Percentiles rank a stretch among this genome's conserved stretches.
These are phyloP conservation scores for Mucor ambiguus DNA, from an alignment of 371 early-diverging fungal species.

Conservation along the genomic window DNA sequence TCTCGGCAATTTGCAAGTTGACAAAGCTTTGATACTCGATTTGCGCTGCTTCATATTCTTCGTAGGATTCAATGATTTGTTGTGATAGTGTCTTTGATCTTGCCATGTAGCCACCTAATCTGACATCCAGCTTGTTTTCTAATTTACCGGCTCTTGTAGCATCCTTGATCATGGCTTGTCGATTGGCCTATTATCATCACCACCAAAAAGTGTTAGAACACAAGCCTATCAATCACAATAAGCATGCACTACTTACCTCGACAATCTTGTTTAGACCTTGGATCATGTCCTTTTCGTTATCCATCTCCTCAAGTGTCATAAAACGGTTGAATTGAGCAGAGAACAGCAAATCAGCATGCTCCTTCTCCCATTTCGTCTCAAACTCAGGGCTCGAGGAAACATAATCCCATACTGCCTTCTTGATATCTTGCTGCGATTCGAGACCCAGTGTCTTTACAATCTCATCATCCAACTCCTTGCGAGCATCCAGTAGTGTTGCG, in stretches of 20 bases:
- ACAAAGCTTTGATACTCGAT: constrained; percentile 71
- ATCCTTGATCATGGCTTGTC: constrained; percentile 78
- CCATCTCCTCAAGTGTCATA: constrained; percentile 42
- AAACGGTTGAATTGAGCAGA: constrained; percentile 46
- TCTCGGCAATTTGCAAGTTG: constrained; percentile 57
- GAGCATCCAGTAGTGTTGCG: constrained; percentile 39
- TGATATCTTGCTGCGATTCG: constrained; percentile 26
- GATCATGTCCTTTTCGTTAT: constrained; percentile 43
- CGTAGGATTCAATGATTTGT: constrained; percentile 61
- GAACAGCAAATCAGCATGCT: constrained; percentile 46
- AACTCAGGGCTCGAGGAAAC: constrained; percentile 35
- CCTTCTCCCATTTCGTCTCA: constrained; percentile 41
- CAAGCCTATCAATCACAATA: not conserved
- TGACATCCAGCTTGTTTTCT: constrained; percentile 82
- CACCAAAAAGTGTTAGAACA: not conserved
- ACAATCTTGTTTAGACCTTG: constrained; percentile 48
- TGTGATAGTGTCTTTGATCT: constrained; percentile 65
- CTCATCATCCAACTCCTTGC: constrained; percentile 48
- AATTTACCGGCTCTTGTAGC: constrained; percentile 78
- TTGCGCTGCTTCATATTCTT: constrained; percentile 65
- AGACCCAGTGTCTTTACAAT: constrained; percentile 26
- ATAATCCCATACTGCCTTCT: constrained; percentile 43
- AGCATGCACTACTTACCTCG: constrained; percentile 31
- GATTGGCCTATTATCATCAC: constrained; percentile 46
- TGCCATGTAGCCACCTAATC: constrained; percentile 80